Evolutionary conservation across 192 early-diverging fungal species (phyloP).

Genomic region (Rhizoclosmatium sp.): DNA sequence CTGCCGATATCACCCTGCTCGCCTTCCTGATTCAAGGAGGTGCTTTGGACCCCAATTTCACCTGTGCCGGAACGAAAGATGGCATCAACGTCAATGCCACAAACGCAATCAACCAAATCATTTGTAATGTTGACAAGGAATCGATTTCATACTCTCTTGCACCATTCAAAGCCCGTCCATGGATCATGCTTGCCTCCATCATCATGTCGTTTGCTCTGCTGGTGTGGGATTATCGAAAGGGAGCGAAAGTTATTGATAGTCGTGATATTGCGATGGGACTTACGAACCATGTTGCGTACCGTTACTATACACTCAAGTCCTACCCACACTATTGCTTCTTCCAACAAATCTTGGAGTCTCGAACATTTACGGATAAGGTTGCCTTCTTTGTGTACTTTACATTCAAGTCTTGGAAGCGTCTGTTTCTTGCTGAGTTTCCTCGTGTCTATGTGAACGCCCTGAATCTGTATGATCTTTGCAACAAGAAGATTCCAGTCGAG

Average conservation of each 20-base stretch:
- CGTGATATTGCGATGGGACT: constrained; percentile 81
- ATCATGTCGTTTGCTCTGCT: constrained; percentile 74
- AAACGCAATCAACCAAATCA: background rate
- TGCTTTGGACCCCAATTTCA: background rate
- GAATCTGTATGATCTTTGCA: constrained; percentile 45
- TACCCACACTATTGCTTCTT: constrained; percentile 89
- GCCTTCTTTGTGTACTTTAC: constrained; percentile 89
- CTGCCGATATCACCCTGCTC: constrained; percentile 81
- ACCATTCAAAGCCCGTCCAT: constrained; percentile 37
- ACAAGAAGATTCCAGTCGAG: background rate
- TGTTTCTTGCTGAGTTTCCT: constrained; percentile 83
- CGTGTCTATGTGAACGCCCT: background rate
- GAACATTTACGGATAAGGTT: constrained; percentile 68
- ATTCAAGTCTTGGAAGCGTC: constrained; percentile 86
- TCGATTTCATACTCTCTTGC: constrained; percentile 18
- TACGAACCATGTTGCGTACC: constrained; percentile 76
- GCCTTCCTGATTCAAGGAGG: constrained; percentile 61
- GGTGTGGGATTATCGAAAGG: constrained; percentile 73
- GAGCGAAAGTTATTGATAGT: constrained; percentile 65
- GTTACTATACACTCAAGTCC: constrained; percentile 75
- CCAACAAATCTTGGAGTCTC: constrained; percentile 69
- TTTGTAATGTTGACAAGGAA: background rate
- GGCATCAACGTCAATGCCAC: background rate
- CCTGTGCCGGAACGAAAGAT: background rate
- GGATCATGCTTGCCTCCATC: constrained; percentile 68